A percentile compares a stretch with the other conserved stretches of the same genome.
Conservation (phyloP, 1,139 yeast species). For the Protomyces inundatus region DNA sequence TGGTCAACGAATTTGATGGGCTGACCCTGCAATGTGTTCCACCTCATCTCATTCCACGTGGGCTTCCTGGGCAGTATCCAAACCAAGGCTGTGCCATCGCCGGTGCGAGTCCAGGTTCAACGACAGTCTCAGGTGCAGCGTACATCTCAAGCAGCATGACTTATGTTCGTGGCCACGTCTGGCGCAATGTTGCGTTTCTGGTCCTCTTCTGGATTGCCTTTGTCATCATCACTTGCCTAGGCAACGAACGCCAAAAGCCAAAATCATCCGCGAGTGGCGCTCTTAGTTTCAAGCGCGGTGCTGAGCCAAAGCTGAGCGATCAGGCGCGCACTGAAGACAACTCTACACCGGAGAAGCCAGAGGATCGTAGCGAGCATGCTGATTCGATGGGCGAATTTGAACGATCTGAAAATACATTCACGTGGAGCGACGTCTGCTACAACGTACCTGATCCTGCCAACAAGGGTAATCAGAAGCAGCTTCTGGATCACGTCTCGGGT, state of each 20-base stretch:
- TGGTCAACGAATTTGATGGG: slow-evolving; percentile 56
- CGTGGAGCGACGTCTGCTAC: slow-evolving; percentile 53
- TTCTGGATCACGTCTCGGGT: slow-evolving; percentile 56
- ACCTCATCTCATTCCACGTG: slow-evolving; percentile 48
- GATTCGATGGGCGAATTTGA: not conserved
- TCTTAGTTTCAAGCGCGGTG: slow-evolving; percentile 54
- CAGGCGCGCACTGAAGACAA: slow-evolving; percentile 25
- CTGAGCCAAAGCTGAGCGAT: slow-evolving; percentile 37
- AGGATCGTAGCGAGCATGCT: slow-evolving; percentile 39
- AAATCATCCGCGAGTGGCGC: slow-evolving; percentile 82
- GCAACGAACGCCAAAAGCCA: slow-evolving; percentile 48
- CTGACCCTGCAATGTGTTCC: slow-evolving; percentile 44
- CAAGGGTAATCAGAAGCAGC: slow-evolving; percentile 46
- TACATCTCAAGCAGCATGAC: slow-evolving; percentile 44
- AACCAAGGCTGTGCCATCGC: slow-evolving; percentile 44
- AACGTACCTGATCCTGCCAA: slow-evolving; percentile 50
- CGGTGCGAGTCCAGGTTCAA: slow-evolving; percentile 48
- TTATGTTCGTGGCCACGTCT: slow-evolving; percentile 50
- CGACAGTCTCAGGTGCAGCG: slow-evolving; percentile 47
- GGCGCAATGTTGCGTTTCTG: slow-evolving; percentile 62
- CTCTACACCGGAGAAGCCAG: slow-evolving; percentile 45
- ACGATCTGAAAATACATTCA: slow-evolving; percentile 45
- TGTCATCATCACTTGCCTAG: slow-evolving; percentile 50
- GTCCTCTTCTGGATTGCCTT: slow-evolving; percentile 54
- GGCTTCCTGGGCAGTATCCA: slow-evolving; percentile 44